Conservation (phyloP, 169 alveolate genomes). For the Eimeria brunetti region DNA sequence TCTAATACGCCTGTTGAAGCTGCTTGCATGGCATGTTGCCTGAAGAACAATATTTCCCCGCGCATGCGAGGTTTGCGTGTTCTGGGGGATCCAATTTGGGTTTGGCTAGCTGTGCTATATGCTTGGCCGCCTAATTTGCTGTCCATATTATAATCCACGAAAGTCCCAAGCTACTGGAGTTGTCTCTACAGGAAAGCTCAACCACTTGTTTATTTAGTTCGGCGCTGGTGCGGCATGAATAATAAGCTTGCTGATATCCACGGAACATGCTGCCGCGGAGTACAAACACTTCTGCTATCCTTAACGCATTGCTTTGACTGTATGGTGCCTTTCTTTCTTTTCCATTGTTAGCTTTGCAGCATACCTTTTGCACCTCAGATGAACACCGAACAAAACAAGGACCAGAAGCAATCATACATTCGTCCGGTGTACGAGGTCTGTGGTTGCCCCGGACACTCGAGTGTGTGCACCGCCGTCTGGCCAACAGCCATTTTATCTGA, state of each 20-base stretch:
- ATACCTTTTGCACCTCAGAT: background rate
- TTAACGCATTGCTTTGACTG: background rate
- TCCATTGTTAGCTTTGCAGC: background rate
- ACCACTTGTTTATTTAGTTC: background rate
- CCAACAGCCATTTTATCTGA: background rate
- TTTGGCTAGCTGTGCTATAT: background rate
- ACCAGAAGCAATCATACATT: background rate
- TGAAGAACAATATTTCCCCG: background rate
- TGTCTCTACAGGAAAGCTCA: background rate
- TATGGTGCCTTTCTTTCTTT: background rate
- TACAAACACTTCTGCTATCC: background rate
- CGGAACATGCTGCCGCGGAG: background rate
- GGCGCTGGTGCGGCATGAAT: background rate
- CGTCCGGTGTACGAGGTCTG: background rate
- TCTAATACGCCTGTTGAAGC: background rate
- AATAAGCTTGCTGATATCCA: background rate
- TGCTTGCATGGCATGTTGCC: background rate
- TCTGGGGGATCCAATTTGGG: background rate
- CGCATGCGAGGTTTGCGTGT: background rate
- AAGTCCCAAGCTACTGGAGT: background rate
- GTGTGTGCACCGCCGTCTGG: background rate
- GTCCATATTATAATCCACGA: background rate
- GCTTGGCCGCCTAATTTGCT: background rate
- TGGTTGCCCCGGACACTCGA: background rate
- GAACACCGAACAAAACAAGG: background rate